phyloP scores from a whole-genome alignment of 106 monocot species.

The Ottelia alismoides region DNA sequence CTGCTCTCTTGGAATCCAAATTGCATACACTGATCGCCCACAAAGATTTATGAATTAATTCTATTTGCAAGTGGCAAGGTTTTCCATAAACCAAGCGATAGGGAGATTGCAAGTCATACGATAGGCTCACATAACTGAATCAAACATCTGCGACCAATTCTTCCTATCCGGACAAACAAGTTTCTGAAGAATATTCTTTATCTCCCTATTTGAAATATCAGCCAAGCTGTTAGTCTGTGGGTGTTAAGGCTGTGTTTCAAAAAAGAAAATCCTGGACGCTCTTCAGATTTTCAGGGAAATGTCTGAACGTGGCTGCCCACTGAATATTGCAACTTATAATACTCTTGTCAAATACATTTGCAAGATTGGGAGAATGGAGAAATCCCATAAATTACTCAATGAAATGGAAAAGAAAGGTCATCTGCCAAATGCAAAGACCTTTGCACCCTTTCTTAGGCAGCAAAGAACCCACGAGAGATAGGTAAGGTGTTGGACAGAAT shows the following conservation, averaged over 20 bases:
- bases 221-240: no score
- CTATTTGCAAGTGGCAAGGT: no score
- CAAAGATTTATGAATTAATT: no score
- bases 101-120: constrained; percentile 74
- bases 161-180: no score
- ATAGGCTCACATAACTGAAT: no score
- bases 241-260: constrained; percentile 68
- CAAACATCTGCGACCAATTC: no score
- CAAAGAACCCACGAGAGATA: constrained; percentile 39
- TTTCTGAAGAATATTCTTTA: no score
- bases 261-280: constrained; percentile 72
- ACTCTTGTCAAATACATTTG: constrained; percentile 77
- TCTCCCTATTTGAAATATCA: no score
- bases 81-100: no score
- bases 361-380: constrained; percentile 58
- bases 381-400: constrained; percentile 54
- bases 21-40: no score
- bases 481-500: constrained; percentile 29
- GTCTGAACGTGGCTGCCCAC: constrained; percentile 42
- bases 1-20: no score
- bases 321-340: constrained; percentile 72
- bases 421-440: constrained; percentile 54
- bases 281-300: constrained; percentile 68
- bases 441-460: constrained; percentile 46
- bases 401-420: constrained; percentile 69